A percentile compares a stretch with the other conserved stretches of the same genome.
Evolutionary conservation across 1,284 basidiomycete species (phyloP).

Genomic region (Omphalotus olearius): DNA sequence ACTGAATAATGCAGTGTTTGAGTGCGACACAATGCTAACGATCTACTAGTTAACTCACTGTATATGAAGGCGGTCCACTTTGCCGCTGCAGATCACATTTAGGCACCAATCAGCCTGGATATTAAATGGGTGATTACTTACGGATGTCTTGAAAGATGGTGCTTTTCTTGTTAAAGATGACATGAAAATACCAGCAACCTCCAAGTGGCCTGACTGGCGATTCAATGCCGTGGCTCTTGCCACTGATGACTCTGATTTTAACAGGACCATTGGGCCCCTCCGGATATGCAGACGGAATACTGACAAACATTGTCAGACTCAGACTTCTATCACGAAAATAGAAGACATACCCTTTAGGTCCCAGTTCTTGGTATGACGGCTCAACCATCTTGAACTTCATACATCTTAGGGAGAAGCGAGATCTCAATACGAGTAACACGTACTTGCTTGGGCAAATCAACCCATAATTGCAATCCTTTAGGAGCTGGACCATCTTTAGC

Average conservation of each 20-base stretch:
- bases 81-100: conserved; percentile 36
- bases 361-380: conserved; percentile 76
- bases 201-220: conserved; percentile 89
- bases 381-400: conserved; percentile 78
- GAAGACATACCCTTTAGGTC: conserved; percentile 48
- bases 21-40: too few relatives aligned
- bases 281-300: conserved; percentile 73
- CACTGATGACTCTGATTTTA: conserved; percentile 84
- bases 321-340: background rate
- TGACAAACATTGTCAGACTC: conserved; percentile 23
- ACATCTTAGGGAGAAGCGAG: conserved; percentile 13
- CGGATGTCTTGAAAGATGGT: conserved; percentile 84
- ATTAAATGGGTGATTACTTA: conserved; percentile 29
- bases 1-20: conserved; percentile 34
- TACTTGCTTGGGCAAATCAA: conserved; percentile 83
- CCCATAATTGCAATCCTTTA: conserved; percentile 80
- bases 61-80: conserved; percentile 86
- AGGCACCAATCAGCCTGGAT: background rate
- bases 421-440: conserved; percentile 11
- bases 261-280: conserved; percentile 67
- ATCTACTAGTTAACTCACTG: conserved; percentile 41
- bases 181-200: conserved; percentile 92
- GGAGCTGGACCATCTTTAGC: conserved; percentile 21
- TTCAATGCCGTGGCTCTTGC: conserved; percentile 80
- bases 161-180: conserved; percentile 60